Base-by-base conservation (phyloP, 2,329 filamentous ascomycete genomes). In the Trichoderma koningiopsis region DNA sequence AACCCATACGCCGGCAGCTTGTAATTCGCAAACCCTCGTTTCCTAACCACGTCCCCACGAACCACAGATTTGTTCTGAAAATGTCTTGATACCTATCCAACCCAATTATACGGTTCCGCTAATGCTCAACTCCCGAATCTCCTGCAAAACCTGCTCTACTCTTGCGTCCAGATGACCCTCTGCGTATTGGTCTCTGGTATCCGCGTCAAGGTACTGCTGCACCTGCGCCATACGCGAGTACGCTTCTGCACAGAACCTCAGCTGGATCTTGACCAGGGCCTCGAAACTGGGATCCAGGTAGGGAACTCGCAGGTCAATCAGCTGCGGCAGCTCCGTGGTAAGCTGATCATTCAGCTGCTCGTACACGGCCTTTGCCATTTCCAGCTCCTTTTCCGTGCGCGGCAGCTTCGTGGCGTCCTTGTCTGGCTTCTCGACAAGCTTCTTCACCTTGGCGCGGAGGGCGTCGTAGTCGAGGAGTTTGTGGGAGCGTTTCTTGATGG, bases 191-290 rank as follows among this genome's bases (percentile, higher is more conserved):
- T 99, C 96, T 80, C 96, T 88, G 64, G 95, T 98, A 77, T 97
- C 94, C 35, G 95, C 92, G 78, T 98, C 96, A 37, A 99, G 86
- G 79, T 97, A 98, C 83, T 99, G 96, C 83, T 99, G 96, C 69
- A 99, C 96, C 83, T 99, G 96, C 31, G 96, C 96, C 96, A 99
- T 99, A 59, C 96, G 87, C 71, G 91, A 94, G 81, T 99, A 99
- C 1, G 96, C 96, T 83, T 99, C 96, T 8, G 96, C 96, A 77
- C 96, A 99, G 84, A 99, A 99, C 47, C 96, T 88, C 76, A 99
- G 81, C 83, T 99, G 96, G 74, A 99, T 99, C 86, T 99, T 99
- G 79, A 99, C 96, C 64, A 99, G 89, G 0, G 96, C 96, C 82
- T 99, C 96, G 78, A 99, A 99, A 71, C 91, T 95, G 0, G 96